Percentiles rank a stretch among this genome's conserved stretches.
phyloP scores from a whole-genome alignment of 2,329 filamentous ascomycete genomes.

The Fusarium sp. region DNA sequence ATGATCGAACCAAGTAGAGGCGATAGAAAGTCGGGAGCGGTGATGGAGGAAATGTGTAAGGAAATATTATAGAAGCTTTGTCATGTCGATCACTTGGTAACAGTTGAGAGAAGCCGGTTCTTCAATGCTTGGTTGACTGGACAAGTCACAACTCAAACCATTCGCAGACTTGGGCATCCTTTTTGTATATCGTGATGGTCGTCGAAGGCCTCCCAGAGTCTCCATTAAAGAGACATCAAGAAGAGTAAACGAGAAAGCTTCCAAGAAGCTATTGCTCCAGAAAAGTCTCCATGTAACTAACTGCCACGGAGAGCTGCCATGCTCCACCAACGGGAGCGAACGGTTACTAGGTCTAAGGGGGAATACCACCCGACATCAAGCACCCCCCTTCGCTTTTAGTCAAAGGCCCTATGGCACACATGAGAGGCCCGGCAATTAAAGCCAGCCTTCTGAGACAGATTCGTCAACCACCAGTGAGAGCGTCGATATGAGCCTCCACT shows the following conservation, averaged over 20 bases:
- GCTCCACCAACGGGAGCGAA: constrained; percentile 50
- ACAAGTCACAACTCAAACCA: constrained; percentile 30
- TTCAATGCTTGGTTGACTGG: constrained; percentile 43
- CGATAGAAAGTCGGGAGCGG: constrained; percentile 5
- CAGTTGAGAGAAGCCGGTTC: constrained; percentile 49
- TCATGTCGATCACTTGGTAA: constrained; percentile 43
- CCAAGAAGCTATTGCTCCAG: constrained; percentile 38
- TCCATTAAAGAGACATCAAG: constrained; percentile 32
- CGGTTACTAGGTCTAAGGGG: constrained; percentile 47
- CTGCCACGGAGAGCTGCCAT: constrained; percentile 27
- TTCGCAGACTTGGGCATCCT: constrained; percentile 43
- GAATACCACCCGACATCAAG: constrained; percentile 32
- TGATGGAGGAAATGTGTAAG: constrained; percentile 27
- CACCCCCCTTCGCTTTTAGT: constrained; percentile 29
- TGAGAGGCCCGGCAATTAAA: constrained; percentile 44
- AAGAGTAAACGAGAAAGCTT: constrained; percentile 8
- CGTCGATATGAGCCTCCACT: constrained; percentile 42
- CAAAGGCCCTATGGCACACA: constrained; percentile 31
- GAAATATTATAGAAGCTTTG: constrained; percentile 39
- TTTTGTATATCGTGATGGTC: constrained; percentile 51
- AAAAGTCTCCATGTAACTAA: constrained; percentile 45
- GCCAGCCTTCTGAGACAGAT: constrained; percentile 40
- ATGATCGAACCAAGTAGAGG: constrained; percentile 19
- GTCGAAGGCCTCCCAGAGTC: constrained; percentile 48
- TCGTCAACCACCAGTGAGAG: constrained; percentile 38